Percentiles rank a stretch among this genome's conserved stretches.
Evolutionary conservation across 2,329 filamentous ascomycete species (phyloP).

Genomic region (Cucurbitaria berberidis): DNA sequence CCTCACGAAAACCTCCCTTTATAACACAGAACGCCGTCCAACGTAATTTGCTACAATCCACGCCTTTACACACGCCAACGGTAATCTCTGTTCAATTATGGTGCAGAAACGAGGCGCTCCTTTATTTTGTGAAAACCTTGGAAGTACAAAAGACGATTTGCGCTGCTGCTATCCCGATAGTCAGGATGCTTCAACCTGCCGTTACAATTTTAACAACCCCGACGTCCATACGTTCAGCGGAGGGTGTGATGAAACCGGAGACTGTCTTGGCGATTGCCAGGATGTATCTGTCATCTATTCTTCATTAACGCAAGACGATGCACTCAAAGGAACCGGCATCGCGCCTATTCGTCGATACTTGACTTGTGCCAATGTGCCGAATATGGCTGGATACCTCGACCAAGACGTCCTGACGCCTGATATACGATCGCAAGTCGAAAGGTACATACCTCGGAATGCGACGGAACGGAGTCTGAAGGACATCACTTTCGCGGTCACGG

Average conservation of each 20-base stretch:
- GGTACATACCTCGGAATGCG: slow-evolving; percentile 6
- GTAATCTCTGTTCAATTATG: neutral
- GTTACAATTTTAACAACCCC: neutral
- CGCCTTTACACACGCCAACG: too few species aligned
- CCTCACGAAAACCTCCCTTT: neutral
- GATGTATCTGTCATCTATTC: slow-evolving; percentile 3
- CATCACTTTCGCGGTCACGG: slow-evolving; percentile 18
- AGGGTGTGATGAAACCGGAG: neutral
- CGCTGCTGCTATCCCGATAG: neutral
- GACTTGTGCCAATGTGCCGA: slow-evolving; percentile 23
- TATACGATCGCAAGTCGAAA: slow-evolving; percentile 3
- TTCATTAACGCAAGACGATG: slow-evolving; percentile 4
- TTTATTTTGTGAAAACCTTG: neutral
- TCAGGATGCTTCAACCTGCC: neutral
- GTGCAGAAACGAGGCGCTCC: neutral
- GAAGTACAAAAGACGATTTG: neutral
- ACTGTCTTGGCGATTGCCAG: neutral
- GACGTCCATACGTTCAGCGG: neutral
- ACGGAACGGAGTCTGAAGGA: slow-evolving; percentile 4
- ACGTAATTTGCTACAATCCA: too few species aligned
- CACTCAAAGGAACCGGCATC: slow-evolving; percentile 10
- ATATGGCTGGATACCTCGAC: slow-evolving; percentile 11
- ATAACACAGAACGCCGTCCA: neutral
- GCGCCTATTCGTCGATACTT: slow-evolving; percentile 15
- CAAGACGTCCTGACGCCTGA: slow-evolving; percentile 5